Evolutionary conservation across 495 filamentous ascomycete species (phyloP).

Genomic region (Amphirosellinia nigrospora): DNA sequence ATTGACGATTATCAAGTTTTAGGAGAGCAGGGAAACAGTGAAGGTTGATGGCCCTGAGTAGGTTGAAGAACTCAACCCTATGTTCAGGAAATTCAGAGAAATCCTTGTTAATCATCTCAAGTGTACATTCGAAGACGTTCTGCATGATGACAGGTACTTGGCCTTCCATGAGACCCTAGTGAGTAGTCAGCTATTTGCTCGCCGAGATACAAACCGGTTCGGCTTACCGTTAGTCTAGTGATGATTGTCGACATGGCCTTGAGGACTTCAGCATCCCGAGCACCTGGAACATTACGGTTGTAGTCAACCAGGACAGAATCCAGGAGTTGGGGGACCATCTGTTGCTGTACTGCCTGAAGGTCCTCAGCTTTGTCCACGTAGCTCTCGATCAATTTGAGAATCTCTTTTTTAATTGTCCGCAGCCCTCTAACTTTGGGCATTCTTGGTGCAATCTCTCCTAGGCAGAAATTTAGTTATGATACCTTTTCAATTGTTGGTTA

Average conservation of each 20-base stretch:
- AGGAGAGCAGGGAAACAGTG: slow-evolving; percentile 95
- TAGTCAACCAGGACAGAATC: slow-evolving; percentile 96
- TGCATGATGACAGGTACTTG: slow-evolving; percentile 98
- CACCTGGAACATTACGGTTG: slow-evolving; percentile 94
- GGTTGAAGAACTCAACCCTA: slow-evolving; percentile 96
- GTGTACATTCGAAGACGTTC: slow-evolving; percentile 96
- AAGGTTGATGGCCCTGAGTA: slow-evolving; percentile 92
- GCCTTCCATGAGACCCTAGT: slow-evolving; percentile 87
- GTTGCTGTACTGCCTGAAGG: slow-evolving; percentile 85
- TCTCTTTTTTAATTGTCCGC: slow-evolving; percentile 99
- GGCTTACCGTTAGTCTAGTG: slow-evolving; percentile 86
- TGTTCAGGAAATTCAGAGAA: slow-evolving; percentile 99
- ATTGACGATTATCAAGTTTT: slow-evolving; percentile 91
- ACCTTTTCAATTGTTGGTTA: background rate
- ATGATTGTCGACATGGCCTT: slow-evolving; percentile 98
- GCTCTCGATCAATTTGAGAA: slow-evolving; percentile 95
- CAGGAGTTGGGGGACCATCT: slow-evolving; percentile 94
- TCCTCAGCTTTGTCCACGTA: slow-evolving; percentile 99
- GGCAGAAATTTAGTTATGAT: slow-evolving; percentile 29
- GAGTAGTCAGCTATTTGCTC: slow-evolving; percentile 32
- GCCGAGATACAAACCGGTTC: background rate
- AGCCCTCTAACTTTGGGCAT: slow-evolving; percentile 94
- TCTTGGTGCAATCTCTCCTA: slow-evolving; percentile 92
- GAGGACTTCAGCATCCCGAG: slow-evolving; percentile 94
- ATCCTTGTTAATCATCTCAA: slow-evolving; percentile 99